Evolutionary conservation across 1,139 yeast genomes (phyloP), one percentile per base, ranked within the genome.

Genomic region (Saccharomyces hybrid): DNA sequence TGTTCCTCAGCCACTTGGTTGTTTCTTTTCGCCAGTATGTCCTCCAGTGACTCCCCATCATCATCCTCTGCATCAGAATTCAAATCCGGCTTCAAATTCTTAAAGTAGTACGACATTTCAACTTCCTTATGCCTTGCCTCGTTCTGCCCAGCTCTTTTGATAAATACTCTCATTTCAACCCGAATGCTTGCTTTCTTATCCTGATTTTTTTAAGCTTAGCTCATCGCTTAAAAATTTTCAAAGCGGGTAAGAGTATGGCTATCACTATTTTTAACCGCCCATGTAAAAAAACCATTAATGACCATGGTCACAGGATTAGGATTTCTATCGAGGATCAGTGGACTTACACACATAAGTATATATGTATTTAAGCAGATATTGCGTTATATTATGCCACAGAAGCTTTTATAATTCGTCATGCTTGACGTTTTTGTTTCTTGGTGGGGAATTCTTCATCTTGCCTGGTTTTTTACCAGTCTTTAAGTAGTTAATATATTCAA

Each of bases 61-160:
- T 50, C 51, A 32, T 49, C 49, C 28, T 49, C 47, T 46, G 7
- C 62, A 42, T 63, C 65, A 32, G 65, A 57, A 2, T 65, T 65
- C 32, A 62, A 50, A 7, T 62, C 65, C 4, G 71, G 67, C 52
- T 61, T 59, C 20, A 64, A 56, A 44, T 62, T 65, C 49, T 65
- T 67, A 54, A 65, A 68, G 53, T 63, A 68, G 50, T 57, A 67
- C 3, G 71, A 68, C 71, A 68, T 23, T 16, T 23, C 14, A 26
- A 26, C 26, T 3, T 29, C 13, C n/a, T 4, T 4, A 13, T 29
- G 32, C 13, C 8, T 29, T 20, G 4, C 23, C 4, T 20, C 4
- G 23, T 3, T 20, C 23, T 20, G 23, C 23, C 23, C 23, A 20
- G 23, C 4, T 20, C 23, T 20, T 20, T 20, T 20, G 23, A 11